Evolutionary conservation across 2,329 filamentous ascomycete genomes (phyloP), one percentile per base, ranked within the genome.

Genomic region (Fusarium robinianum): DNA sequence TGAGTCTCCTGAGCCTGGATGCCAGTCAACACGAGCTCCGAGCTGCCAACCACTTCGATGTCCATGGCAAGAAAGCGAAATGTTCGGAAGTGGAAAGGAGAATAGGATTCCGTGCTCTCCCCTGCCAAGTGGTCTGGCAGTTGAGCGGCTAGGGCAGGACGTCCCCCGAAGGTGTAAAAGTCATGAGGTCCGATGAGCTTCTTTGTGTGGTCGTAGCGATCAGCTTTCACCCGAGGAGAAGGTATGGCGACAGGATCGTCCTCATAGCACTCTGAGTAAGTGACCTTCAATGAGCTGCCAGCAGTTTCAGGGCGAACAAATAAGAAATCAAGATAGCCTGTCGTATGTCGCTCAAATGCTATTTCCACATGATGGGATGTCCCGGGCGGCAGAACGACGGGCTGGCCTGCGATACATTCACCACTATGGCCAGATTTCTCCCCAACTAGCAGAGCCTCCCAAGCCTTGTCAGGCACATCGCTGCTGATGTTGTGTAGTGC

Each of bases 231-330:
- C 2, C 41, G 16, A 1, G 30, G 5, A 8, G 10, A 23, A 3
- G 41, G 34, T 4, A 35, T 3, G 6, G 10, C 3, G 3, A 8
- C n/a, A 2, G 41, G 41, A 10, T 19, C n/a, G 6, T 45, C 30
- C 22, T 45, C 41, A 9, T 45, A 45, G 23, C 41, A 34, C 15
- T 45, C 41, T 2, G 41, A 23, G 16, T 39, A 45, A 5, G 35
- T 39, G 12, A 45, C 29, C 9, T n/a, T 7, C 4, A 45, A 5
- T 1, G 2, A 26, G 8, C 41, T 34, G 3, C 41, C 35, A 2
- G 12, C 4, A 7, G 15, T 4, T 6, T 3, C 7, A 6, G 41
- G 41, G 3, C 41, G 27, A 5, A 22, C 6, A 8, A 45, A 45
- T 3, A 27, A 12, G n/a, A 45, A 34, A 3, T 11, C 16, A 3